Percentiles rank a stretch among this genome's conserved stretches.
Conservation (phyloP, 2,329 filamentous ascomycete genomes). For the Colletotrichum sp. region DNA sequence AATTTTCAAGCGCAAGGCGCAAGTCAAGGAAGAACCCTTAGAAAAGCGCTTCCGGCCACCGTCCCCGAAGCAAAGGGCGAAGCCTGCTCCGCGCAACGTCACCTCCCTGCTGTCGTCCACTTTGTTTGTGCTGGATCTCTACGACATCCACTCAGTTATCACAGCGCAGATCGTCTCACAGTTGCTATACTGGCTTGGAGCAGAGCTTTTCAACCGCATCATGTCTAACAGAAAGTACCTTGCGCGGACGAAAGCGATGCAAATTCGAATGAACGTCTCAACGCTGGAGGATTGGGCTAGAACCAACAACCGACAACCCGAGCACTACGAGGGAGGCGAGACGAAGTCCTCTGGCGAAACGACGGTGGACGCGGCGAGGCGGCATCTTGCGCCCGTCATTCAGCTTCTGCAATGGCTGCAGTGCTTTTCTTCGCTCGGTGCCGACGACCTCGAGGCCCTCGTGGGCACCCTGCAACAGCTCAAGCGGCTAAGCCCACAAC, state of each 20-base stretch:
- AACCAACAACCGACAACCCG: slow-evolving; percentile 89
- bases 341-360: slow-evolving; percentile 85
- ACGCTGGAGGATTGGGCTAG: slow-evolving; percentile 95
- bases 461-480: slow-evolving; percentile 90
- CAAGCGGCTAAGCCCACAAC: slow-evolving; percentile 81
- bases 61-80: slow-evolving; percentile 89
- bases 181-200: slow-evolving; percentile 93
- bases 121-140: slow-evolving; percentile 96
- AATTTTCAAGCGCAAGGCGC: slow-evolving; percentile 88
- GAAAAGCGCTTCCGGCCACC: slow-evolving; percentile 93
- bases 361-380: slow-evolving; percentile 81
- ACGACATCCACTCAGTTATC: slow-evolving; percentile 98
- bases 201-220: slow-evolving; percentile 96
- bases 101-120: slow-evolving; percentile 95
- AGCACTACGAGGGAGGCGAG: slow-evolving; percentile 93
- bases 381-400: slow-evolving; percentile 87
- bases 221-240: slow-evolving; percentile 96
- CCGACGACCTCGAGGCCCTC: slow-evolving; percentile 86
- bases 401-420: slow-evolving; percentile 97
- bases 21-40: slow-evolving; percentile 86
- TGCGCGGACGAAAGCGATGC: slow-evolving; percentile 97
- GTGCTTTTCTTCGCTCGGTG: slow-evolving; percentile 89
- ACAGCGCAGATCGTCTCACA: slow-evolving; percentile 90
- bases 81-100: slow-evolving; percentile 92
- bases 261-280: slow-evolving; percentile 98